Conservation (phyloP, 306 rosid genomes). For the Prunus mongolica region DNA sequence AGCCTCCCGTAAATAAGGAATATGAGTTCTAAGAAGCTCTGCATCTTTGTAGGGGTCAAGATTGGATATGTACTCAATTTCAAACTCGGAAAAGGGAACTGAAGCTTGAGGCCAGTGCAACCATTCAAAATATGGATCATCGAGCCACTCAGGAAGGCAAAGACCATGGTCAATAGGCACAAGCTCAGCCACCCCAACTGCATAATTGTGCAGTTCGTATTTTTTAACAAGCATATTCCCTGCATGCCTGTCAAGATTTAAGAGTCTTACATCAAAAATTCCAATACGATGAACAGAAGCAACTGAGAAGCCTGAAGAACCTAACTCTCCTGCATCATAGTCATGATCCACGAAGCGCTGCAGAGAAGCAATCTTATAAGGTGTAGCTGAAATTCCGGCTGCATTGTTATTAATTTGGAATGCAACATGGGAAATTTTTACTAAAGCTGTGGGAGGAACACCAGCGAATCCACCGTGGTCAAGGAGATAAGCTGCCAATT, state of each 20-base stretch:
- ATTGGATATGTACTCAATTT: conserved; percentile 61
- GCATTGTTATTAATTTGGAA: conserved; percentile 40
- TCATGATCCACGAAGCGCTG: conserved; percentile 81
- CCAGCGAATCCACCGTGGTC: conserved; percentile 79
- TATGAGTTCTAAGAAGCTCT: conserved; percentile 51
- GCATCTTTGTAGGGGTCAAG: conserved; percentile 84
- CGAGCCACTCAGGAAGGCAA: conserved; percentile 92
- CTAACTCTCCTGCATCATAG: conserved; percentile 84
- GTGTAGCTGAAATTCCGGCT: conserved; percentile 18
- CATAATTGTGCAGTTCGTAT: conserved; percentile 23
- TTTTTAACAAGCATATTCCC: conserved; percentile 82
- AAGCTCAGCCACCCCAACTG: conserved; percentile 47
- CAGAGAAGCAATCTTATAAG: conserved; percentile 73
- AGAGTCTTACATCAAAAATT: conserved; percentile 62
- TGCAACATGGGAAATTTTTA: conserved; percentile 59
- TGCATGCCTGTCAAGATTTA: conserved; percentile 91
- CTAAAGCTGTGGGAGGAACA: conserved; percentile 94
- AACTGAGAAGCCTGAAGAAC: conserved; percentile 72
- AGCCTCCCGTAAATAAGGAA: conserved; percentile 64
- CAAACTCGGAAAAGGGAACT: conserved; percentile 66
- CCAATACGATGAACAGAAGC: conserved; percentile 76
- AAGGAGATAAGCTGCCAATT: conserved; percentile 89
- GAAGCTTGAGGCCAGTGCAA: conserved; percentile 96
- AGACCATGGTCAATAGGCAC: conserved; percentile 95
- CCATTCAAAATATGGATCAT: conserved; percentile 97